Evolutionary conservation across 352 stramenopile species (phyloP), one percentile per base, ranked within the genome.

Genomic region (Globisporangium acanthophoron): DNA sequence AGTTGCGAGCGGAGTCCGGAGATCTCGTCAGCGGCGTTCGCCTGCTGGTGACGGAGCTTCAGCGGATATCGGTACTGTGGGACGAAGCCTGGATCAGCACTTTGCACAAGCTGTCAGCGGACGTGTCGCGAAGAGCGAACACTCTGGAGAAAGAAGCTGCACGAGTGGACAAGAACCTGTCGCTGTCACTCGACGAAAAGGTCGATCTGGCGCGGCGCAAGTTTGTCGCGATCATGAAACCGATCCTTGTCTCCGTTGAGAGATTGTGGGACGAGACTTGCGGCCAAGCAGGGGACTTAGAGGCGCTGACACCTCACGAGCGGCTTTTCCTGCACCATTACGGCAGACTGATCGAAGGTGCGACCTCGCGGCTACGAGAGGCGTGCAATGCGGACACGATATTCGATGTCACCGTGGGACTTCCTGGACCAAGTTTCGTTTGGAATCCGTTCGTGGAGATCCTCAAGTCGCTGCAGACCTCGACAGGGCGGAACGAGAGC

Each of bases 171-270:
- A 88, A 74, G 51, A 96, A 94, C 69, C 59, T 54, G 5, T 84
- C 76, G 1, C 56, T 96, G 49, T 86, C 78, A 37, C 12, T 47
- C 5, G 64, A 65, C 18, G 85, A 94, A 33, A 96, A 94, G 62
- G 49, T 21, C 9, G 69, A 88, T 35, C 50, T 96, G 33, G 82
- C 77, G 2, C 63, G 83, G 40, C 65, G 80, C 20, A 94, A 92
- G 56, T 67, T 88, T 59, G 71, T 89, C 39, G 86, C 86, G 5
- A 90, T 94, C 56, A 89, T 96, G 80, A 89, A 87, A 40, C 84
- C 84, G 29, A 81, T 96, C 18, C 54, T 93, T 9, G 61, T 89
- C 21, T 75, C 73, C 0, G 62, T 94, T 21, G 78, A 92, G 35
- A 67, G 64, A 5, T 39, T 94, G 1, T 87, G 80, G 72, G 69